phyloP scores from a whole-genome alignment of 805 yeast species.

The Ogataea trehalophila region DNA sequence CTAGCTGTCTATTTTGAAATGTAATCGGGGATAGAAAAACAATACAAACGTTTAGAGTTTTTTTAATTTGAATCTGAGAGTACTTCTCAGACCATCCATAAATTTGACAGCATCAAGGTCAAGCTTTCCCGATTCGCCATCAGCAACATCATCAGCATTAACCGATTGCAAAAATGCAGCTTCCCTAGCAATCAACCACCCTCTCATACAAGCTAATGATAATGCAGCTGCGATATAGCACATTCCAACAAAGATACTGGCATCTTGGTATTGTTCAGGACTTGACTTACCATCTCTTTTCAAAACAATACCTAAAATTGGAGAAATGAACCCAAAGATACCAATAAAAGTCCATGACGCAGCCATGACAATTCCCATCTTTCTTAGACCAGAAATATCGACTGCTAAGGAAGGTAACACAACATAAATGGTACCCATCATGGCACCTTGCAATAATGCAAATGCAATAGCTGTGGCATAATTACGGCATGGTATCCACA shows the following conservation, averaged over 20 bases:
- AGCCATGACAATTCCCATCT: slow-evolving; percentile 47
- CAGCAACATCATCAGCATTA: slow-evolving; percentile 19
- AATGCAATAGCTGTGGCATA: slow-evolving; percentile 51
- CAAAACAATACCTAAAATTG: slow-evolving; percentile 53
- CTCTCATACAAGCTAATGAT: slow-evolving; percentile 42
- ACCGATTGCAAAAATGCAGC: slow-evolving; percentile 4
- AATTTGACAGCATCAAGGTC: slow-evolving; percentile 20
- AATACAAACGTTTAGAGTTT: slow-evolving; percentile 7
- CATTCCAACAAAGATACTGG: slow-evolving; percentile 57
- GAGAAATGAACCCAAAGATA: slow-evolving; percentile 47
- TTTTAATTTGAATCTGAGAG: slow-evolving; percentile 6
- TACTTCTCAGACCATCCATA: slow-evolving; percentile 2
- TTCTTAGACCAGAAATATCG: slow-evolving; percentile 48
- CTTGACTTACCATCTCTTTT: slow-evolving; percentile 33
- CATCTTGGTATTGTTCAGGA: slow-evolving; percentile 45
- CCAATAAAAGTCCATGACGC: slow-evolving; percentile 47
- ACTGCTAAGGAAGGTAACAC: slow-evolving; percentile 48
- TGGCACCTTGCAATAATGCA: slow-evolving; percentile 46
- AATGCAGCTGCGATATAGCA: slow-evolving; percentile 44
- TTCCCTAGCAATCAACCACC: slow-evolving; percentile 52
- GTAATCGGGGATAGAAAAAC: too few relatives aligned
- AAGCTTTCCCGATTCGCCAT: neutral
- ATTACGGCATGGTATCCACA: slow-evolving; percentile 57
- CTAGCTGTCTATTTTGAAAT: too few relatives aligned
- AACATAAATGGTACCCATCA: slow-evolving; percentile 62